These are phyloP conservation scores for Penicillium sp. DNA, from an alignment of 2,329 filamentous ascomycete species.

Conservation along the genomic window DNA sequence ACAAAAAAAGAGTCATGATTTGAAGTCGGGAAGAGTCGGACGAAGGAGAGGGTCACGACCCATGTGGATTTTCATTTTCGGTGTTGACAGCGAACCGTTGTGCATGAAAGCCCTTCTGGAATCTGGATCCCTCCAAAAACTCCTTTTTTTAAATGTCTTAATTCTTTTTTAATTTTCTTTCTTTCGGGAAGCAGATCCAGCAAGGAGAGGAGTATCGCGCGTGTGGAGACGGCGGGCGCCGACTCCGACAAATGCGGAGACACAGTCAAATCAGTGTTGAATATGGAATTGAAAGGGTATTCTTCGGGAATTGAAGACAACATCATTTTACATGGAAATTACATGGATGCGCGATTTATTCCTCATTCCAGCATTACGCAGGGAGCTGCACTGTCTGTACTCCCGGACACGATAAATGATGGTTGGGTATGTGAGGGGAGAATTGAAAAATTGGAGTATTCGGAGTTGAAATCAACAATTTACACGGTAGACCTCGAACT, in stretches of 20 bases:
- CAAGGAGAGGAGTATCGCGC: conserved; percentile 12
- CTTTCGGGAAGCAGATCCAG: conserved; percentile 22
- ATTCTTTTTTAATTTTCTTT: conserved; percentile 11
- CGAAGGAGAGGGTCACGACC: conserved; percentile 12
- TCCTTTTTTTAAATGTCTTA: conserved; percentile 9
- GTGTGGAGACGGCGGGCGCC: conserved; percentile 17
- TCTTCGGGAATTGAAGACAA: neutral
- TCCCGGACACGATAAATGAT: neutral
- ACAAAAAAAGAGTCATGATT: conserved; percentile 20
- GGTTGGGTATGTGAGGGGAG: neutral
- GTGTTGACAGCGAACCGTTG: conserved; percentile 27
- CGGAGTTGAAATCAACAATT: neutral
- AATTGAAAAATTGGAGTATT: neutral
- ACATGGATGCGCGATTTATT: conserved; percentile 4
- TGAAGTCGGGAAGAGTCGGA: conserved; percentile 30
- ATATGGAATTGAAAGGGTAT: neutral
- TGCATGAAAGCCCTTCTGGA: conserved; percentile 15
- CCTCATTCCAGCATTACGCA: conserved; percentile 3
- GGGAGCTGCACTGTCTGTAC: neutral
- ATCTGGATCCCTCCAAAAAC: conserved; percentile 22
- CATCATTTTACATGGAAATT: neutral
- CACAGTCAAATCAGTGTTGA: neutral
- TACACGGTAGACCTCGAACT: conserved; percentile 21
- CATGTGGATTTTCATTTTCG: conserved; percentile 23
- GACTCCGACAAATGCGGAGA: conserved; percentile 16